phyloP scores from a whole-genome alignment of 75 land plant genomes.

The Pinus tabuliformis region DNA sequence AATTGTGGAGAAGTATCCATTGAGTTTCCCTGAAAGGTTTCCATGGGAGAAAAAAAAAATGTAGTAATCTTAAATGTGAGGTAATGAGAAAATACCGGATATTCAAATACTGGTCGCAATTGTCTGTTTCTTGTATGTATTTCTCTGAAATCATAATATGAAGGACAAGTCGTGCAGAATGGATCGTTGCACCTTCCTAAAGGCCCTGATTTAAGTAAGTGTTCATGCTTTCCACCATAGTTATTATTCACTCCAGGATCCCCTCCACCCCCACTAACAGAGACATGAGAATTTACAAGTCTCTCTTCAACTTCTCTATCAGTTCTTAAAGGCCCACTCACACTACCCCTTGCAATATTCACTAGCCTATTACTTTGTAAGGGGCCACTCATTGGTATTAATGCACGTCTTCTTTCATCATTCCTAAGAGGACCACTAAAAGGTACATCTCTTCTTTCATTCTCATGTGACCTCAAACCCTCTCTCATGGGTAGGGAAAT shows the following conservation, averaged over 20 bases:
- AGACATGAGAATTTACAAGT: not conserved
- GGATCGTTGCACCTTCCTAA: constrained; percentile 77
- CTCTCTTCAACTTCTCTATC: not conserved
- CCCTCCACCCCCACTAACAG: constrained; percentile 11
- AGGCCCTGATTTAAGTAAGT: constrained; percentile 68
- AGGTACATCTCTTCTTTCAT: constrained; percentile 17
- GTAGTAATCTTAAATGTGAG: too few relatives aligned
- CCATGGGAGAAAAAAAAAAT: too few relatives aligned
- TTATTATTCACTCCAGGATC: constrained; percentile 15
- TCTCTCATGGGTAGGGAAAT: constrained; percentile 16
- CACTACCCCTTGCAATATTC: not conserved
- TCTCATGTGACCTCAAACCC: not conserved
- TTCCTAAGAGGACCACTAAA: constrained; percentile 40
- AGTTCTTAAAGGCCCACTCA: not conserved
- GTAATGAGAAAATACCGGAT: too few relatives aligned
- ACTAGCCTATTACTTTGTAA: constrained; percentile 7
- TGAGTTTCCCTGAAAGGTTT: too few relatives aligned
- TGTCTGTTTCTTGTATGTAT: too few relatives aligned
- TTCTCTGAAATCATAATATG: constrained; percentile 9
- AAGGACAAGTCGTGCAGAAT: constrained; percentile 68
- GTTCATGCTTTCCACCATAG: constrained; percentile 35
- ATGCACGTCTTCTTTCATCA: constrained; percentile 12
- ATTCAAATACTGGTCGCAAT: too few relatives aligned
- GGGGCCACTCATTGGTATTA: constrained; percentile 40
- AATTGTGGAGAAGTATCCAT: too few relatives aligned